These are phyloP conservation scores for Didymella sp. DNA, from an alignment of 2,329 filamentous ascomycete genomes.

Conservation along the genomic window DNA sequence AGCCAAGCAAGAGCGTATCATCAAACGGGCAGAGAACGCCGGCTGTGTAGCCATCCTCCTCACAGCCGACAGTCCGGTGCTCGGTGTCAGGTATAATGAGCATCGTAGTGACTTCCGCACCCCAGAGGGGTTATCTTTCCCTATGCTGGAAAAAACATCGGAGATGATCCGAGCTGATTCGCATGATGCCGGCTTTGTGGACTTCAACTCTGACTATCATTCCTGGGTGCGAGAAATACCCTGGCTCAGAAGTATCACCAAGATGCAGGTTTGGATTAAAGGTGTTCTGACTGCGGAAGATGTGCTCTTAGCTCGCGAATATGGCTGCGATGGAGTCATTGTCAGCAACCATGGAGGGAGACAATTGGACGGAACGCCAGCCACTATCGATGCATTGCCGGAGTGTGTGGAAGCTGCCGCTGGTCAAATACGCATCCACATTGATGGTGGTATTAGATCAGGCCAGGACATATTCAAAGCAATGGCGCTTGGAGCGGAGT, in stretches of 20 bases:
- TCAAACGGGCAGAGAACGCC: constrained; percentile 1
- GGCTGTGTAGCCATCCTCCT: constrained; percentile 2
- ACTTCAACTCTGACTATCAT: constrained; percentile 5
- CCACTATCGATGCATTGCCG: constrained; percentile 7
- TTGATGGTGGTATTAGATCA: constrained; percentile 5
- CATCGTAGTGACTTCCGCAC: constrained; percentile 4
- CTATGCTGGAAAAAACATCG: not conserved
- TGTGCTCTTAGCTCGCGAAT: constrained; percentile 7
- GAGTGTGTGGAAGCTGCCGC: constrained; percentile 8
- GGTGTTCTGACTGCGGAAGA: constrained; percentile 9
- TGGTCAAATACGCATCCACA: constrained; percentile 1
- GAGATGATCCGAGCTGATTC: not conserved
- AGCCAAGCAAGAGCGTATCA: constrained; percentile 1
- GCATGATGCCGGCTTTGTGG: constrained; percentile 4
- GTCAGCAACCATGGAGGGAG: constrained; percentile 7
- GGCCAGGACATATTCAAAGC: constrained; percentile 6
- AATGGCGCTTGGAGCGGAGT: constrained; percentile 7
- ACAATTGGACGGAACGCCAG: constrained; percentile 8
- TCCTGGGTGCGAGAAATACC: constrained; percentile 3
- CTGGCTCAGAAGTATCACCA: constrained; percentile 7
- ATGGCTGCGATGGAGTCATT: constrained; percentile 6
- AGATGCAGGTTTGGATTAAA: constrained; percentile 11
- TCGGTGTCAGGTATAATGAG: constrained; percentile 7
- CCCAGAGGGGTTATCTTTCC: constrained; percentile 2
- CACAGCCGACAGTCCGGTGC: constrained; percentile 1